Percentiles rank a stretch among this genome's conserved stretches.
Conservation (phyloP, 768 basidiomycete genomes). For the Tylopilus intermedius region DNA sequence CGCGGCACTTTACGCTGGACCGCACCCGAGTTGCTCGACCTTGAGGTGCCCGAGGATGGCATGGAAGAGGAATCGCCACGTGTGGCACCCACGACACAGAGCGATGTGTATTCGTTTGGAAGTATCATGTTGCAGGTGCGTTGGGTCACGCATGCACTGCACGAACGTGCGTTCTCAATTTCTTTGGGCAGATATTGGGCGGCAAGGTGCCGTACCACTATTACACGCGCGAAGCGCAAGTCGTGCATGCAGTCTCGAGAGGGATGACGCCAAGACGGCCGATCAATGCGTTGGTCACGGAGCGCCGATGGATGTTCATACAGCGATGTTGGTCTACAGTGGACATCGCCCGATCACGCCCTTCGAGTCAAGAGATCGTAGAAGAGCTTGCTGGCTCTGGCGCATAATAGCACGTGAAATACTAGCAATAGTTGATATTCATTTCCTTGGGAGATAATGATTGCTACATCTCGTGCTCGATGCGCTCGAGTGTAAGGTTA, state of each 20-base stretch:
- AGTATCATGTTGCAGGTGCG: constrained; percentile 19
- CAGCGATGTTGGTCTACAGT: constrained; percentile 21
- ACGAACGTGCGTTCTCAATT: background rate
- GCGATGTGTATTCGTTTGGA: constrained; percentile 21
- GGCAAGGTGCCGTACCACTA: constrained; percentile 16
- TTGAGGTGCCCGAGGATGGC: background rate
- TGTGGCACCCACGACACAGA: background rate
- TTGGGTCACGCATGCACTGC: background rate
- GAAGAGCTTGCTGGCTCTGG: background rate
- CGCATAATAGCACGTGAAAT: background rate
- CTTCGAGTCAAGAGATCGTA: constrained; percentile 26
- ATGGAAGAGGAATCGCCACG: background rate
- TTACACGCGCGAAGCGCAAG: constrained; percentile 5
- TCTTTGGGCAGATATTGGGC: constrained; percentile 2
- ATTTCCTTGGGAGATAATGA: background rate
- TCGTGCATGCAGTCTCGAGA: constrained; percentile 10
- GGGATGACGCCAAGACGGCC: constrained; percentile 3
- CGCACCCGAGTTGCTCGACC: constrained; percentile 16
- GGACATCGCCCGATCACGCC: constrained; percentile 22
- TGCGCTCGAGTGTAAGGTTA: background rate
- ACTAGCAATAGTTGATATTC: background rate
- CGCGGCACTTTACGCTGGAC: constrained; percentile 14
- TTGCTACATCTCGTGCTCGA: background rate
- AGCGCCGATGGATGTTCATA: constrained; percentile 11
- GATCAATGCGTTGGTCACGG: background rate